Evolutionary conservation across 345 rosid species (phyloP), one percentile per base, ranked within the genome.

Genomic region (Aethionema arabicum): DNA sequence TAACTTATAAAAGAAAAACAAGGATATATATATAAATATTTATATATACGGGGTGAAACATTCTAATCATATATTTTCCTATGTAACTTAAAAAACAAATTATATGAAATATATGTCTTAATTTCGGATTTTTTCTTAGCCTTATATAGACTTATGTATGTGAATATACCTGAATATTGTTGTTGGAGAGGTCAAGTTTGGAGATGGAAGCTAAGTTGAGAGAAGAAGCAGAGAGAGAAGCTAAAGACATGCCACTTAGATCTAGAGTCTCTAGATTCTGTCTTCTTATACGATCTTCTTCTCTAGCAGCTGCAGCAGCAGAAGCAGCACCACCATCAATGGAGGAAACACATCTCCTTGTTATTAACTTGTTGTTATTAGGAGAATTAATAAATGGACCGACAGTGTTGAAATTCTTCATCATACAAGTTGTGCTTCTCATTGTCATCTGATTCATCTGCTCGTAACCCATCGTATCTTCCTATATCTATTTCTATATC

Each of bases 141-240:
- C n/a, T n/a, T n/a, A n/a, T n/a, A n/a, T n/a, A n/a, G n/a, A n/a
- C 27, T 29, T 11, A 36, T 11, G 43, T 1, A 27, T 15, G 32
- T 15, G 63, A 44, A 65, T 5, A 59, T 59, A 88, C 98, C 85
- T 82, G 88, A 63, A 91, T 85, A 77, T 91, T 88, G 68, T 88
- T 91, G 61, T 83, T 82, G 68, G 95, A 88, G 61, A 91, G 90
- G 63, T 91, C 84, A 4, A 91, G 79, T 59, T 83, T 85, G 73
- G 78, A 82, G 66, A 91, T 80, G 11, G 68, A 48, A 10, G 76
- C 78, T 63, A 91, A 64, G 70, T 83, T 83, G 32, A 86, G 68
- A 41, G 90, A 57, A 70, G 88, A 84, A 35, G 44, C 74, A 0
- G 88, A 81, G 30, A 92, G 80, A 64, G 78, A 70, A n/a, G 83